phyloP scores from a whole-genome alignment of 2,329 filamentous ascomycete species.

The Penicillium sp. region DNA sequence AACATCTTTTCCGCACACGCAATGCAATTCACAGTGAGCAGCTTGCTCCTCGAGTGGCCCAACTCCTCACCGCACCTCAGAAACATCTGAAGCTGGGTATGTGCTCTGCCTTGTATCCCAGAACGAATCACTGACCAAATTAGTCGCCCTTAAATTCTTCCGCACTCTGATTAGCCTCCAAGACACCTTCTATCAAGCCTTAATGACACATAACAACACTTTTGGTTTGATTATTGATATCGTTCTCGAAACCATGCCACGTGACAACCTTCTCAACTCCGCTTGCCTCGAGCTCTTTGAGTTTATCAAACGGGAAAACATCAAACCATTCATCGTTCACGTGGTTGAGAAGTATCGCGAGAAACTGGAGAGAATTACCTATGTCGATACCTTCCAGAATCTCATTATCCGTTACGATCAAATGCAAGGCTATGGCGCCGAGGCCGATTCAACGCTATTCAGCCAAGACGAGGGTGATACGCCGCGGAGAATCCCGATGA shows the following conservation, averaged over 20 bases:
- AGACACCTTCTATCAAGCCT: slow-evolving; percentile 86
- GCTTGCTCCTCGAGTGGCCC: slow-evolving; percentile 73
- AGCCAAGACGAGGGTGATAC: slow-evolving; percentile 66
- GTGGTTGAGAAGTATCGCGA: slow-evolving; percentile 82
- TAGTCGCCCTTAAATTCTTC: slow-evolving; percentile 90
- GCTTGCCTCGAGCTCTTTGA: slow-evolving; percentile 93
- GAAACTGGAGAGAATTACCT: slow-evolving; percentile 70
- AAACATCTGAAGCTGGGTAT: slow-evolving; percentile 89
- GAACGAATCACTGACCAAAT: not conserved
- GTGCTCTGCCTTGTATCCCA: slow-evolving; percentile 29
- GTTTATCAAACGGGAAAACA: slow-evolving; percentile 76
- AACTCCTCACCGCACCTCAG: slow-evolving; percentile 77
- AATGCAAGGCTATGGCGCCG: slow-evolving; percentile 64
- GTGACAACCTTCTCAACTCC: slow-evolving; percentile 90
- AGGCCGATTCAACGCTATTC: slow-evolving; percentile 64
- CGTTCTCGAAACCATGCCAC: slow-evolving; percentile 78
- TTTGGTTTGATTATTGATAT: slow-evolving; percentile 84
- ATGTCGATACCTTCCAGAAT: slow-evolving; percentile 79
- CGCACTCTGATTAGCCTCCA: slow-evolving; percentile 79
- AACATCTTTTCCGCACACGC: slow-evolving; percentile 82
- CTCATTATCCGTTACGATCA: slow-evolving; percentile 77
- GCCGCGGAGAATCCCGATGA: slow-evolving; percentile 47
- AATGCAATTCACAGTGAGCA: slow-evolving; percentile 81
- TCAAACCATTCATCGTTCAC: slow-evolving; percentile 79
- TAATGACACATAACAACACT: slow-evolving; percentile 76